These are phyloP conservation scores for Verticillium isaacii DNA, from an alignment of 2,329 filamentous ascomycete species.

Conservation along the genomic window DNA sequence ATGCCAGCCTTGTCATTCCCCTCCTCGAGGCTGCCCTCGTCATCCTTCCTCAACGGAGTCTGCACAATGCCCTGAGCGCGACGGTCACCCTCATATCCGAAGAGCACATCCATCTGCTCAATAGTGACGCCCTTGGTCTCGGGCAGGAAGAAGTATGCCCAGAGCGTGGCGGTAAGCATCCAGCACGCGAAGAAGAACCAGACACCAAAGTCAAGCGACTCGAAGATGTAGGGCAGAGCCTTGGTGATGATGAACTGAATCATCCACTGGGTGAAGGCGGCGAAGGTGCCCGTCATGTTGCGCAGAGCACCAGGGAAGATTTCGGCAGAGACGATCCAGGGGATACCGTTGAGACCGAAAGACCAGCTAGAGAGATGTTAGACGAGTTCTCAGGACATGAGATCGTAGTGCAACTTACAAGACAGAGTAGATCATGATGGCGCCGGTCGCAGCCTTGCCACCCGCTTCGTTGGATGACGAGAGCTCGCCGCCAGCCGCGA, in stretches of 20 bases:
- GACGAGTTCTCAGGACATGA: neutral
- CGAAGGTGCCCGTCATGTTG: slow-evolving; percentile 34
- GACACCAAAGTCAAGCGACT: slow-evolving; percentile 40
- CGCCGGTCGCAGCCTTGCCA: slow-evolving; percentile 47
- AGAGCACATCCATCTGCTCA: slow-evolving; percentile 41
- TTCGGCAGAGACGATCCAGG: slow-evolving; percentile 39
- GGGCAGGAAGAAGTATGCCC: slow-evolving; percentile 46
- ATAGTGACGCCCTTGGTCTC: slow-evolving; percentile 51
- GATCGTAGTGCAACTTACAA: slow-evolving; percentile 33
- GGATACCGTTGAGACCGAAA: slow-evolving; percentile 39
- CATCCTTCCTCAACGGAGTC: neutral
- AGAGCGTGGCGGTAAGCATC: slow-evolving; percentile 42
- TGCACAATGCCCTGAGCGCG: neutral
- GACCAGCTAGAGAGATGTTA: slow-evolving; percentile 26
- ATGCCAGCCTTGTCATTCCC: neutral
- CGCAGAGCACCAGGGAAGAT: slow-evolving; percentile 39
- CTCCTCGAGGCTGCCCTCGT: slow-evolving; percentile 7
- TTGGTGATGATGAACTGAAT: slow-evolving; percentile 38
- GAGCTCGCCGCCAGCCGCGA: slow-evolving; percentile 33
- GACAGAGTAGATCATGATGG: slow-evolving; percentile 49
- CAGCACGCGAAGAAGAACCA: slow-evolving; percentile 54
- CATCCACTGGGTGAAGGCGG: slow-evolving; percentile 35
- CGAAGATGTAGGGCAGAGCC: slow-evolving; percentile 39
- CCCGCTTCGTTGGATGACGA: slow-evolving; percentile 37
- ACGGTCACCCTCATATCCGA: slow-evolving; percentile 11